phyloP scores from a whole-genome alignment of 2,329 filamentous ascomycete species.

The Trichoderma aggressivum region DNA sequence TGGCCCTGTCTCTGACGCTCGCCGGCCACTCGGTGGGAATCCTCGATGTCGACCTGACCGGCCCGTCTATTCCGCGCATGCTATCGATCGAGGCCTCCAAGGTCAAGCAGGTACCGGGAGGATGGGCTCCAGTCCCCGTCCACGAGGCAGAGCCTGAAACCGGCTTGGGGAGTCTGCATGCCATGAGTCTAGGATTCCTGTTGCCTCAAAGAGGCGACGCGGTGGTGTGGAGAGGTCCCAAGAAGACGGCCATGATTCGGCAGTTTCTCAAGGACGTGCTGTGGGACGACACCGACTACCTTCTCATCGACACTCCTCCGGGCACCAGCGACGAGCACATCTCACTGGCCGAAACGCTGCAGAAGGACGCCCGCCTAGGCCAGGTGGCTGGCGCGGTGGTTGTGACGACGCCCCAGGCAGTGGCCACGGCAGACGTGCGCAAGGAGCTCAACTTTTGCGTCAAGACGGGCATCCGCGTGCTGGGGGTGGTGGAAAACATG shows the following conservation, averaged over 20 bases:
- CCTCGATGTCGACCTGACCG: constrained; percentile 93
- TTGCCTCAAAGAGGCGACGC: constrained; percentile 80
- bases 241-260: constrained; percentile 98
- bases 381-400: constrained; percentile 85
- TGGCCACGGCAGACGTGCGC: constrained; percentile 87
- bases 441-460: constrained; percentile 92
- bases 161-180: constrained; percentile 63
- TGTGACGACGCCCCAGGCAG: constrained; percentile 93
- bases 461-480: constrained; percentile 73
- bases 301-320: constrained; percentile 93
- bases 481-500: constrained; percentile 98
- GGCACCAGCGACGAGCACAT: constrained; percentile 98
- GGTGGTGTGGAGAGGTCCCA: constrained; percentile 95
- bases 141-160: constrained; percentile 56
- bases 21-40: constrained; percentile 88
- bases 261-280: constrained; percentile 91
- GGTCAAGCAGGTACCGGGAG: constrained; percentile 85
- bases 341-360: constrained; percentile 81
- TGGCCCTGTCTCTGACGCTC: constrained; percentile 83
- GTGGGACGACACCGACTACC: constrained; percentile 84
- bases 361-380: constrained; percentile 58
- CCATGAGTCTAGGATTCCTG: constrained; percentile 93
- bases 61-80: constrained; percentile 92
- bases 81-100: constrained; percentile 86
- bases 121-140: constrained; percentile 87